Percentiles rank a stretch among this genome's conserved stretches.
Evolutionary conservation across 2,329 filamentous ascomycete genomes (phyloP).

Genomic region (Neonectria ditissima): DNA sequence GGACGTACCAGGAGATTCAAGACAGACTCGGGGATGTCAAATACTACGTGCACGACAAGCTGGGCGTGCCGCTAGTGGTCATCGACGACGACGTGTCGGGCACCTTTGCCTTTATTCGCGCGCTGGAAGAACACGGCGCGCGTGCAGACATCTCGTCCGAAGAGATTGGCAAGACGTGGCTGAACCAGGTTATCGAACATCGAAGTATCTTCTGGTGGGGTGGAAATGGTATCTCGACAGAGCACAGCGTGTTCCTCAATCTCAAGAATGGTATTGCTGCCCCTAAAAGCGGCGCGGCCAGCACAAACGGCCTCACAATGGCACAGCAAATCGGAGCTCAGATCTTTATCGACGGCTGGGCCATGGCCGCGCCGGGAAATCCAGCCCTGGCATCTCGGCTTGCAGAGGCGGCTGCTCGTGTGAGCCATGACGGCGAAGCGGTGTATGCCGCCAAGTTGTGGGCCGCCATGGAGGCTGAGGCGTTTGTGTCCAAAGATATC

Average conservation of each 20-base stretch:
- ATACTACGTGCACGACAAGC: conserved; percentile 23
- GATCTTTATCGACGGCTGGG: conserved; percentile 55
- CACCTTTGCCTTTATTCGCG: conserved; percentile 23
- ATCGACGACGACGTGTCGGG: conserved; percentile 25
- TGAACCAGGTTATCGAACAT: conserved; percentile 20
- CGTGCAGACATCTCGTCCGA: conserved; percentile 15
- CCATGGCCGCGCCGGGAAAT: conserved; percentile 48
- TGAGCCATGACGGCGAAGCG: conserved; percentile 54
- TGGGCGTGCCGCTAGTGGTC: conserved; percentile 18
- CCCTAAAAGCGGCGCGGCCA: conserved; percentile 11
- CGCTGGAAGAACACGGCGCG: conserved; percentile 19
- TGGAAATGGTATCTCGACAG: conserved; percentile 22
- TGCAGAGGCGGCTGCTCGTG: conserved; percentile 48
- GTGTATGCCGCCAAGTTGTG: conserved; percentile 53
- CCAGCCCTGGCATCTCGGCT: conserved; percentile 48
- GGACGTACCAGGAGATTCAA: conserved; percentile 22
- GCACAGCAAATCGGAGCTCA: conserved; percentile 43
- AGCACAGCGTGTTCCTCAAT: conserved; percentile 19
- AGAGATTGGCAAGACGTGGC: conserved; percentile 23
- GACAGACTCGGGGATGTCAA: conserved; percentile 13
- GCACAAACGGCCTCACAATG: conserved; percentile 13
- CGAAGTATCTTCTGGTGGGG: conserved; percentile 23
- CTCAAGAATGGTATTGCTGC: conserved; percentile 19
- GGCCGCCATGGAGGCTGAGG: conserved; percentile 55
- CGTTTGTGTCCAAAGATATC: conserved; percentile 49